Base-by-base conservation (phyloP, 208 protist species). In the Crithidia bombi region DNA sequence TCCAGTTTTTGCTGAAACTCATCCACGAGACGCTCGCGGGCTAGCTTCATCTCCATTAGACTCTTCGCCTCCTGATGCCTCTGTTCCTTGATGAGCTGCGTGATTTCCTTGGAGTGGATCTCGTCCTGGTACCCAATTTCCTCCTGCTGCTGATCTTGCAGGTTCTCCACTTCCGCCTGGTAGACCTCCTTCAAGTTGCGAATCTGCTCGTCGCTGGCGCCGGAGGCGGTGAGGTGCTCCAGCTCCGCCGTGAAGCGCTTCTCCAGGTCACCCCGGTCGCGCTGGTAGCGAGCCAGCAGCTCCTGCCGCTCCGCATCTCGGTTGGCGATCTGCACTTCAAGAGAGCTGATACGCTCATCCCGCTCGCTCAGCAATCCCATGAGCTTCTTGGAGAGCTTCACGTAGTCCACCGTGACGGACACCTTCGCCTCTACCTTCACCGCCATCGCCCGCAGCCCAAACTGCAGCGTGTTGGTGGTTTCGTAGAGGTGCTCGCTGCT, bases 1-100 rank as follows among this genome's bases (percentile, higher is more conserved):
- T 92, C 85, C 2, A 95, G 82, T 67, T 95, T 95, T 26, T 75
- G 79, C 74, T 95, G 86, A 70, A 95, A 95, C 54, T 95, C 90
- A 59, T 92, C 90, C 55, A 95, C 86, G 33, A 93, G 76, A 5
- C 80, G 71, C 70, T 95, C 87, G 62, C 87, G 87, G 0, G 83
- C 83, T 19, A 95, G 66, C 56, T 86, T 84, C 86, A 92, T 95
- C 69, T 82, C 87, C 41, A 82, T 82, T 25, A 87, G 70, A 21
- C 82, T 83, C 74, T 87, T 89, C 49, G 80, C 85, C 76, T 95
- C 90, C 30, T 89, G 80, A 57, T 83, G 84, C 78, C 85, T 86
- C 69, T 95, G 90, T 68, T 92, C 83, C 57, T 84, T 82, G 77
- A 95, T 85, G 68, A 93, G 82, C 66, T 83, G 77, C 21, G 54